Conservation (phyloP, 2,329 filamentous ascomycete species). For the Colletotrichum tabaci region DNA sequence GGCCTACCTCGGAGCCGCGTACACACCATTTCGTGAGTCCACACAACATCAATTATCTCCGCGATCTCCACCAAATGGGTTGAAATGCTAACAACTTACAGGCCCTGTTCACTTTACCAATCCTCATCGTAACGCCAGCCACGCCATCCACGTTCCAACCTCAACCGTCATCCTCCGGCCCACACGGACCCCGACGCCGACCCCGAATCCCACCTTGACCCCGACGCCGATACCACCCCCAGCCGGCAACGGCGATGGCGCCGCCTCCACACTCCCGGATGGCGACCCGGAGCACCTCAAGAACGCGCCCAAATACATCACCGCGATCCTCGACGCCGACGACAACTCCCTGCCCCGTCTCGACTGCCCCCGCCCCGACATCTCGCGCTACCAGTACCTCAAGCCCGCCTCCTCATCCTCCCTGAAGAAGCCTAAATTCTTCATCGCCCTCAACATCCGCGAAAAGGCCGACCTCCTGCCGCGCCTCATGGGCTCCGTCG, state of each 20-base stretch:
- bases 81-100: neutral
- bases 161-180: neutral
- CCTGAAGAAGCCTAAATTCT: conserved; percentile 53
- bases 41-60: neutral
- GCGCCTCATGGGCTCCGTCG: conserved; percentile 65
- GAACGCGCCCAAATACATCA: conserved; percentile 44
- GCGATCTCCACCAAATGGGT: neutral
- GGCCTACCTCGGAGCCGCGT: neutral
- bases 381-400: conserved; percentile 44
- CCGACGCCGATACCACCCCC: neutral
- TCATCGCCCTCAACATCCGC: conserved; percentile 68
- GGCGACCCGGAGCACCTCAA: conserved; percentile 29
- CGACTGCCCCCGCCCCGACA: conserved; percentile 48
- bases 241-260: neutral
- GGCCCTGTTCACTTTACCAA: neutral
- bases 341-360: conserved; percentile 46
- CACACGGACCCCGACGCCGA: conserved; percentile 1
- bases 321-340: conserved; percentile 49
- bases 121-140: neutral
- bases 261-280: conserved; percentile 6
- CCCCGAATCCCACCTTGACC: neutral
- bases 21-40: neutral
- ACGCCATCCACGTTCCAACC: neutral
- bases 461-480: conserved; percentile 62
- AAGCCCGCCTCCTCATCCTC: neutral